Evolutionary conservation across 1,139 yeast species (phyloP).

Genomic region (Hemisphaericaspora xylofermentans): DNA sequence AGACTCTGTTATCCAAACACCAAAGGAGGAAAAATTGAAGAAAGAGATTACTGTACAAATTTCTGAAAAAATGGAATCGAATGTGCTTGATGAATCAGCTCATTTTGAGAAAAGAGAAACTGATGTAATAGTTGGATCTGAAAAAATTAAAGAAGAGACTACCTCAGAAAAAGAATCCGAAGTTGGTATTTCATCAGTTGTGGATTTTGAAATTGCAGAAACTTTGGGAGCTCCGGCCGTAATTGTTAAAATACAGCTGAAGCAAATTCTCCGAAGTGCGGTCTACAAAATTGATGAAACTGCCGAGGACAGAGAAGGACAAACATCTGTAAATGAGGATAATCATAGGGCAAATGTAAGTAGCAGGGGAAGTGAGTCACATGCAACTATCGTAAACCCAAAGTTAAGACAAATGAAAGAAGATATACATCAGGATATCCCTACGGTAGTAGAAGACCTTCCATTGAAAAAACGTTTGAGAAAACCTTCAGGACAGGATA

Average conservation of each 20-base stretch:
- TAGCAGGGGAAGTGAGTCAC: neutral
- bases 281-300: too few relatives aligned
- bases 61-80: neutral
- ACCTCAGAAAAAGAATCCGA: neutral
- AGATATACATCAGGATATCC: neutral
- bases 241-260: neutral
- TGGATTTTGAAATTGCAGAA: neutral
- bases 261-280: neutral
- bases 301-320: neutral
- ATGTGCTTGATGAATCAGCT: neutral
- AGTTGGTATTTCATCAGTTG: neutral
- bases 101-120: too few relatives aligned
- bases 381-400: neutral
- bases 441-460: neutral
- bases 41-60: too few relatives aligned
- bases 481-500: neutral
- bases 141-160: too few relatives aligned
- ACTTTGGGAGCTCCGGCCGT: neutral
- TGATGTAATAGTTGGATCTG: too few relatives aligned
- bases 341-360: too few relatives aligned
- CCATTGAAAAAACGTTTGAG: neutral
- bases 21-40: too few relatives aligned
- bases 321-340: too few relatives aligned
- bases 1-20: too few relatives aligned
- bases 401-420: neutral